Evolutionary conservation across 371 early-diverging fungal species (phyloP), one percentile per base, ranked within the genome.

Genomic region (Amoeboradix gromovi): DNA sequence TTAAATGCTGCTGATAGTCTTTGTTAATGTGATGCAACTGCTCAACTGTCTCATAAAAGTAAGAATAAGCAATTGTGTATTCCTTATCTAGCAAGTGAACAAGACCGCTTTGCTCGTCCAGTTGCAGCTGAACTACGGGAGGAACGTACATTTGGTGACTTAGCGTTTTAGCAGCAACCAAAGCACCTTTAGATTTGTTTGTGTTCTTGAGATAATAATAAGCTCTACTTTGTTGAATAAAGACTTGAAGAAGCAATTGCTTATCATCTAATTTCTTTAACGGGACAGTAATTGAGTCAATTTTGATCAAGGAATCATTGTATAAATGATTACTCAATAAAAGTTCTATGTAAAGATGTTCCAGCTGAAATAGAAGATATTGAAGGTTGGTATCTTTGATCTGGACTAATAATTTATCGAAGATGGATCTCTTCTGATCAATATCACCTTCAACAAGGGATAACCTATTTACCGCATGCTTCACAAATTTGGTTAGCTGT

Each of bases 261-360:
- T 96, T 95, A 81, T 98, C 98, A 81, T 98, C 97, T 71, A 95
- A 78, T 32, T 91, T 89, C 80, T 96, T 98, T 29, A 98, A n/a
- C n/a, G n/a, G n/a, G n/a, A n/a, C n/a, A n/a, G n/a, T n/a, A n/a
- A n/a, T n/a, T n/a, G n/a, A n/a, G n/a, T n/a, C n/a, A n/a, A n/a
- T n/a, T n/a, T n/a, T n/a, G n/a, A n/a, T n/a, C n/a, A n/a, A n/a
- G n/a, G n/a, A n/a, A n/a, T n/a, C n/a, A n/a, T n/a, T n/a, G n/a
- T n/a, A n/a, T n/a, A n/a, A n/a, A n/a, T n/a, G n/a, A n/a, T n/a
- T n/a, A n/a, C n/a, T n/a, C n/a, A n/a, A n/a, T n/a, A n/a, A n/a
- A n/a, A n/a, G n/a, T n/a, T n/a, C n/a, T n/a, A n/a, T n/a, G n/a
- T n/a, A n/a, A n/a, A n/a, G n/a, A n/a, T n/a, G n/a, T n/a, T n/a